Conservation (phyloP, 1,284 basidiomycete species). For the Boletus sp. region DNA sequence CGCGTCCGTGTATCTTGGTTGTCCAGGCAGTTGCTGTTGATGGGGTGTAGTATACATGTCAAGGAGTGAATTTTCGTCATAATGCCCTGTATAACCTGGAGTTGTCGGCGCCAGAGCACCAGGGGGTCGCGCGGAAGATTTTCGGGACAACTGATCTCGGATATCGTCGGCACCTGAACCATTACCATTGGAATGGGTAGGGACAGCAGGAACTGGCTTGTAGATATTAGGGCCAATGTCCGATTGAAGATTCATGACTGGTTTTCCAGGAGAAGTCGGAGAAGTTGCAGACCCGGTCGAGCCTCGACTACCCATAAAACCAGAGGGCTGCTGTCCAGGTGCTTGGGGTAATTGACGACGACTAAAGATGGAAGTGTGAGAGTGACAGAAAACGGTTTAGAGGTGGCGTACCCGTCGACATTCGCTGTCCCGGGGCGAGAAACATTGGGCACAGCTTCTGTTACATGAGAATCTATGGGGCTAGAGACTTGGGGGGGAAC, state of each 20-base stretch:
- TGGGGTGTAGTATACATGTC: constrained; percentile 27
- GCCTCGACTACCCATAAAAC: constrained; percentile 14
- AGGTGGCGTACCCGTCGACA: constrained; percentile 24
- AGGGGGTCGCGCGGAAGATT: constrained; percentile 32
- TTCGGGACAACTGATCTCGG: constrained; percentile 20
- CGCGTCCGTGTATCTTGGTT: constrained; percentile 23
- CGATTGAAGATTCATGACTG: constrained; percentile 11
- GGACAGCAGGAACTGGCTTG: constrained; percentile 33
- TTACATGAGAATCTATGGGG: constrained; percentile 16
- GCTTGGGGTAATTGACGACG: constrained; percentile 32
- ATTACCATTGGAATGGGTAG: constrained; percentile 15
- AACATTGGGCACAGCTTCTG: constrained; percentile 14
- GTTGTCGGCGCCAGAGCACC: constrained; percentile 36
- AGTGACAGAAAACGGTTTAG: not conserved
- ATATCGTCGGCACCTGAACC: constrained; percentile 13
- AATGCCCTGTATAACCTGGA: constrained; percentile 29
- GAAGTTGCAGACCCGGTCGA: constrained; percentile 25
- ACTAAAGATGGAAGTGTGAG: constrained; percentile 10
- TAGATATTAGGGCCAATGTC: constrained; percentile 29
- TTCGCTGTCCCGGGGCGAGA: constrained; percentile 30
- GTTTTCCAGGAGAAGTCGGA: constrained; percentile 18
- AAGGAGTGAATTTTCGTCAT: constrained; percentile 26
- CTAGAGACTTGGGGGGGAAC: constrained; percentile 13
- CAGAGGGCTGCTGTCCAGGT: constrained; percentile 19
- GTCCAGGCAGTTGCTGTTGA: constrained; percentile 22